Percentiles rank a stretch among this genome's conserved stretches.
Conservation (phyloP, 139 green algal genomes). For the Chlamydomonas schloesseri region DNA sequence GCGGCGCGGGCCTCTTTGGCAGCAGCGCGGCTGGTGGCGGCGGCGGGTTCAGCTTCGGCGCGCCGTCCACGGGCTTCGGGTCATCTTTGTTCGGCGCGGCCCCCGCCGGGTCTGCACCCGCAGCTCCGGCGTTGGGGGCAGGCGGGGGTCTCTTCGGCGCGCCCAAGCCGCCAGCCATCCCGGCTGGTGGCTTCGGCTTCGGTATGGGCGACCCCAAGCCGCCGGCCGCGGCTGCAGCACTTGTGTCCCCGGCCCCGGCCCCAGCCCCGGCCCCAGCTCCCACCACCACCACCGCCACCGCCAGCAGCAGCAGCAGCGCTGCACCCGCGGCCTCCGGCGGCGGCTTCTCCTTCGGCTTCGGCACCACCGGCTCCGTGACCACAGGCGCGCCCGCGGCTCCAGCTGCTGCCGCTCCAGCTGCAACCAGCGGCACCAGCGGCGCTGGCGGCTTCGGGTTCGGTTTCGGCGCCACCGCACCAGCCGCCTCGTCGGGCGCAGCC, state of each 20-base stretch:
- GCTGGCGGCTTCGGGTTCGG: neutral
- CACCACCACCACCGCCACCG: too few relatives aligned
- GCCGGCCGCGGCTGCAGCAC: too few relatives aligned
- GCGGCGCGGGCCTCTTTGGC: too few relatives aligned
- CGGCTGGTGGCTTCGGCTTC: neutral
- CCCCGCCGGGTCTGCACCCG: neutral
- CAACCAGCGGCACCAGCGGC: neutral
- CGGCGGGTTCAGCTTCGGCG: neutral
- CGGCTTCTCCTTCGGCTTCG: neutral
- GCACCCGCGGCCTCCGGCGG: too few relatives aligned
- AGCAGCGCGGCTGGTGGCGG: too few relatives aligned
- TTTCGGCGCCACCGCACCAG: too few relatives aligned
- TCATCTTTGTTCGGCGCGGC: neutral
- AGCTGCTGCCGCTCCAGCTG: neutral
- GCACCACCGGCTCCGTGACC: neutral
- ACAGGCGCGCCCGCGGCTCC: neutral
- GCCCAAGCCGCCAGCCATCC: neutral
- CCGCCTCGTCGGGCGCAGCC: too few relatives aligned
- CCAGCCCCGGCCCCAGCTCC: too few relatives aligned
- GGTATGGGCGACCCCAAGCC: neutral
- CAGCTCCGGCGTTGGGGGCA: too few relatives aligned
- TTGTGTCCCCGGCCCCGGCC: too few relatives aligned
- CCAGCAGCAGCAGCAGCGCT: too few relatives aligned
- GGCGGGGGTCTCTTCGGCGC: neutral
- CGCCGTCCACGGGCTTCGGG: neutral